Conservation (phyloP, 352 stramenopile genomes). For the Aphanomyces invadans region DNA sequence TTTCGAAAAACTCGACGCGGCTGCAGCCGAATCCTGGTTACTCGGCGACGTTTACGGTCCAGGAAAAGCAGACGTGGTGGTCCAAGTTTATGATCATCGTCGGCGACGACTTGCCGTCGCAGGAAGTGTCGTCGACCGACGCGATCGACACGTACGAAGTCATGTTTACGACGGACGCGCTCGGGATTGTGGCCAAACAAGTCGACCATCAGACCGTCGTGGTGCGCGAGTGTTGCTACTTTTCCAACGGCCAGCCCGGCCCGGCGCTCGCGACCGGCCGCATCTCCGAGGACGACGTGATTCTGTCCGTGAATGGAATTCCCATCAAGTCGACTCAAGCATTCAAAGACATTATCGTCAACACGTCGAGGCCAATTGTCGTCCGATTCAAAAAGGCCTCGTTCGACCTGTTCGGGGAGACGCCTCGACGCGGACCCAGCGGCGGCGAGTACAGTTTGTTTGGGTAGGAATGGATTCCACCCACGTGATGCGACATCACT, state of each 20-base stretch:
- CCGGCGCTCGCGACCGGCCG: conserved; percentile 41
- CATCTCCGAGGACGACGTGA: conserved; percentile 55
- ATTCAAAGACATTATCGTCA: conserved; percentile 62
- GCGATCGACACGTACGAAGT: conserved; percentile 52
- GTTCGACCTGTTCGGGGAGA: conserved; percentile 18
- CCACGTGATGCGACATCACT: too few species aligned
- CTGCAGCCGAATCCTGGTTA: conserved; percentile 71
- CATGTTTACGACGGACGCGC: conserved; percentile 42
- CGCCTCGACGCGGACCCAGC: not conserved
- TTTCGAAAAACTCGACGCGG: conserved; percentile 68
- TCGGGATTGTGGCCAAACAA: conserved; percentile 63
- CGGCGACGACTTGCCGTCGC: conserved; percentile 56
- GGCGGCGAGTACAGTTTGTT: conserved; percentile 58
- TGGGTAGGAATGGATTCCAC: conserved; percentile 38
- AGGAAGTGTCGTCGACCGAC: conserved; percentile 20
- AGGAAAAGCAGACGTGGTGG: conserved; percentile 77
- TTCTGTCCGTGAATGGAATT: conserved; percentile 64
- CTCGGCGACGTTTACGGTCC: conserved; percentile 73
- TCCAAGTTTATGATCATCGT: conserved; percentile 72
- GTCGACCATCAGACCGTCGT: conserved; percentile 38
- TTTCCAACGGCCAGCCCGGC: conserved; percentile 39
- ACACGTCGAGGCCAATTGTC: conserved; percentile 49
- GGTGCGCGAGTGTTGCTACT: conserved; percentile 51
- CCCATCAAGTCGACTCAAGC: conserved; percentile 55
- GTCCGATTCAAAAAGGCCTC: conserved; percentile 49